A percentile compares a stretch with the other conserved stretches of the same genome.
Conservation (phyloP, 2,329 filamentous ascomycete species). For the Colletotrichum cuscutae region DNA sequence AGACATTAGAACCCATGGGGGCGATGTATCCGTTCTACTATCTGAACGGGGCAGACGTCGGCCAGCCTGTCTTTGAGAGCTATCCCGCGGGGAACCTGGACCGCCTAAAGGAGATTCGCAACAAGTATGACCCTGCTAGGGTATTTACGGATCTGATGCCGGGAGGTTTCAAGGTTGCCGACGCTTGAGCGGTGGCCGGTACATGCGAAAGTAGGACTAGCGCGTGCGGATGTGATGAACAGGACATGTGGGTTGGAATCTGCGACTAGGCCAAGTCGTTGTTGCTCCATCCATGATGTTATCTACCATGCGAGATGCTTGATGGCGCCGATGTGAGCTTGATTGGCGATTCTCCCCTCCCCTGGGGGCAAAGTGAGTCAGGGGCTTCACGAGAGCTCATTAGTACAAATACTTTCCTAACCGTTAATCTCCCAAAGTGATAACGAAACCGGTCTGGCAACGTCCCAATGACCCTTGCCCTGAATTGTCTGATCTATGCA, state of each 20-base stretch:
- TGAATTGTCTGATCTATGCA: too few relatives aligned
- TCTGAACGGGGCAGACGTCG: constrained; percentile 9
- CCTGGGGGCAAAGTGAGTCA: too few relatives aligned
- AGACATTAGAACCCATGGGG: background rate
- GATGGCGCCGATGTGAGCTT: too few relatives aligned
- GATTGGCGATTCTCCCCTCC: too few relatives aligned
- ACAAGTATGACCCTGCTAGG: background rate
- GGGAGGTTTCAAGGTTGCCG: background rate
- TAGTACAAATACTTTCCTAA: too few relatives aligned
- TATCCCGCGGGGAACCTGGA: background rate
- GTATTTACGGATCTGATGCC: background rate
- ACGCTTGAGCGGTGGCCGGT: background rate
- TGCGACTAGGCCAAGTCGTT: too few relatives aligned
- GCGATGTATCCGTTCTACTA: background rate
- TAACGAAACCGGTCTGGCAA: too few relatives aligned
- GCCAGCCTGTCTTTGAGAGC: constrained; percentile 15
- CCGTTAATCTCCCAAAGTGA: too few relatives aligned
- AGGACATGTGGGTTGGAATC: background rate
- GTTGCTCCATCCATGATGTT: too few relatives aligned
- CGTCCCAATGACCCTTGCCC: too few relatives aligned
- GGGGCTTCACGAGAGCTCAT: too few relatives aligned
- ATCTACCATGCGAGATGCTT: too few relatives aligned
- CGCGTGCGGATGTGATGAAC: background rate
- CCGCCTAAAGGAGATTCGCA: background rate
- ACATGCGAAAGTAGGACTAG: background rate